Percentiles rank a stretch among this genome's conserved stretches.
These are phyloP conservation scores for Tolypocladium endophyticum DNA, from an alignment of 2,329 filamentous ascomycete species.

Conservation along the genomic window DNA sequence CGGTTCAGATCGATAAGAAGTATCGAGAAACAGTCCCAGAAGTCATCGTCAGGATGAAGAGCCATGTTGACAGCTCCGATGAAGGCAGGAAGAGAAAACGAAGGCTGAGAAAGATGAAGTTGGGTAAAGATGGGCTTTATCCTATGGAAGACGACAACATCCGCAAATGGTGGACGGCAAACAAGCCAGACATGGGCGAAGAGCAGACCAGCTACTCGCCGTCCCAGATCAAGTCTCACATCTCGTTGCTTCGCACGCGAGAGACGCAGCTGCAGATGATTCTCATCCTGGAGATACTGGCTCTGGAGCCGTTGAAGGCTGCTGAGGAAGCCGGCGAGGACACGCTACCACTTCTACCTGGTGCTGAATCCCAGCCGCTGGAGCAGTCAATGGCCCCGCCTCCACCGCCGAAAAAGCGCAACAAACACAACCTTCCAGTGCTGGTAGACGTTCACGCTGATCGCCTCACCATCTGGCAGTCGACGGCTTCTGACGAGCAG, in stretches of 20 bases:
- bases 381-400: slow-evolving; percentile 17
- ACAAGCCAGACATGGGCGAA: slow-evolving; percentile 39
- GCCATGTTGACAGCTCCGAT: slow-evolving; percentile 45
- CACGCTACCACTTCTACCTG: slow-evolving; percentile 34
- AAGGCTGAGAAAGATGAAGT: slow-evolving; percentile 53
- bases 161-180: slow-evolving; percentile 58
- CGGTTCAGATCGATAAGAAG: slow-evolving; percentile 65
- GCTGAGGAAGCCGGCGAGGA: slow-evolving; percentile 29
- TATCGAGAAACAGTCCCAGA: slow-evolving; percentile 61
- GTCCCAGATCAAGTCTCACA: slow-evolving; percentile 48
- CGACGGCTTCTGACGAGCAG: slow-evolving; percentile 53
- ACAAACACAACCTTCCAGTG: slow-evolving; percentile 51
- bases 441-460: slow-evolving; percentile 67
- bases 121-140: slow-evolving; percentile 60
- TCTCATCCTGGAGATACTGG: slow-evolving; percentile 64
- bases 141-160: slow-evolving; percentile 54
- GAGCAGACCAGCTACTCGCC: slow-evolving; percentile 36
- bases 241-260: slow-evolving; percentile 57
- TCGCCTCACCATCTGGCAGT: slow-evolving; percentile 75
- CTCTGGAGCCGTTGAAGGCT: slow-evolving; percentile 48
- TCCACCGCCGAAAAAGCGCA: slow-evolving; percentile 39
- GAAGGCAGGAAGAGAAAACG: slow-evolving; percentile 33
- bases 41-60: slow-evolving; percentile 47
- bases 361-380: slow-evolving; percentile 16
- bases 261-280: slow-evolving; percentile 78